Evolutionary conservation across 805 yeast genomes (phyloP).

Genomic region (Schizosaccharomyces cryophilus): DNA sequence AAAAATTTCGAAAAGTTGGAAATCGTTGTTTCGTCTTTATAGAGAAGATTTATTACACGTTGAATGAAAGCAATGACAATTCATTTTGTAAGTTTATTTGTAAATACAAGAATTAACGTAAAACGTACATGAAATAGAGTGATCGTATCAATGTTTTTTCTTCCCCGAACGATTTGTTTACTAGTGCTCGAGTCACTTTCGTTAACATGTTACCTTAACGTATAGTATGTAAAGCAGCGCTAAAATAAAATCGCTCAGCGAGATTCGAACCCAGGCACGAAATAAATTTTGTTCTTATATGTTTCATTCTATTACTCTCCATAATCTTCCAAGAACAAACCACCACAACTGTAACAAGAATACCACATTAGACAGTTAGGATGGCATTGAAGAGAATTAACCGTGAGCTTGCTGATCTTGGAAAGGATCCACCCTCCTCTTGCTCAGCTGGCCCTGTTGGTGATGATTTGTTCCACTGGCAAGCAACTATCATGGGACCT

Average conservation of each 20-base stretch:
- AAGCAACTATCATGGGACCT: conserved; percentile 98
- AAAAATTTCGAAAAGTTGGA: not conserved
- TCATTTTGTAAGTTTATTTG: too few species aligned
- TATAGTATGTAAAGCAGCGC: too few species aligned
- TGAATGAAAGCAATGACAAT: not conserved
- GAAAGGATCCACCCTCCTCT: conserved; percentile 96
- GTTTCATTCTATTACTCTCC: not conserved
- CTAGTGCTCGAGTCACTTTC: too few species aligned
- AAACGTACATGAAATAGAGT: too few species aligned
- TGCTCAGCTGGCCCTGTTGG: conserved; percentile 98
- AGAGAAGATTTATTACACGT: not conserved
- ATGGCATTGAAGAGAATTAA: conserved; percentile 91
- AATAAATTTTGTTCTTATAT: not conserved
- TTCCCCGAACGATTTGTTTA: too few species aligned
- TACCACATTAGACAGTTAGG: conserved; percentile 4
- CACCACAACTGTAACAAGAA: not conserved
- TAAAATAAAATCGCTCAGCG: not conserved
- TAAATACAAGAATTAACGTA: too few species aligned
- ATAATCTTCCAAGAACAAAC: not conserved
- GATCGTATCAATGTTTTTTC: too few species aligned
- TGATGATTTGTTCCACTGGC: conserved; percentile 58
- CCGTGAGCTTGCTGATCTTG: conserved; percentile 84
- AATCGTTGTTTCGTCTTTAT: not conserved
- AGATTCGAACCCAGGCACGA: not conserved
- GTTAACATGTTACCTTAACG: too few species aligned